Evolutionary conservation across 1,284 basidiomycete genomes (phyloP).

Genomic region (Sanghuangporus sanghuang): DNA sequence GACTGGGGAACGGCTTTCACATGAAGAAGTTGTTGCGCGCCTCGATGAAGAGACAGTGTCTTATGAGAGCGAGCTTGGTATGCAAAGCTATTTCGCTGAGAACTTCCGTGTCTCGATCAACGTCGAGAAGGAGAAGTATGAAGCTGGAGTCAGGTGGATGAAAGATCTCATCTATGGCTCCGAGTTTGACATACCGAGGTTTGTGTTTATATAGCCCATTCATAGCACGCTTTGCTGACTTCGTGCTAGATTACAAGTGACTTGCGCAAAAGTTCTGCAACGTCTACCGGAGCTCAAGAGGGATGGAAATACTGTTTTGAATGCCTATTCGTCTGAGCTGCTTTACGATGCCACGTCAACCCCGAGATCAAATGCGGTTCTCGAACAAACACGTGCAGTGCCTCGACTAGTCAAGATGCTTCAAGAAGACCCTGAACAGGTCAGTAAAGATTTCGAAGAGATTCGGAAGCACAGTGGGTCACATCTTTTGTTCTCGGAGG

Average conservation of each 20-base stretch:
- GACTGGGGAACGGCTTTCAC: constrained; percentile 65
- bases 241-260: constrained; percentile 69
- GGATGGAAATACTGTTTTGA: constrained; percentile 78
- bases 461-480: constrained; percentile 65
- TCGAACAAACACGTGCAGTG: constrained; percentile 76
- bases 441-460: constrained; percentile 70
- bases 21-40: constrained; percentile 89
- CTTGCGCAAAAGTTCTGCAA: constrained; percentile 86
- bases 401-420: constrained; percentile 73
- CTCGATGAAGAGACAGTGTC: constrained; percentile 91
- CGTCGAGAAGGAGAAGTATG: constrained; percentile 80
- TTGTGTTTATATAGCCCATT: constrained; percentile 20
- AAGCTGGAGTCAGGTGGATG: constrained; percentile 82
- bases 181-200: constrained; percentile 84
- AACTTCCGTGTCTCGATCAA: constrained; percentile 75
- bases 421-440: constrained; percentile 67
- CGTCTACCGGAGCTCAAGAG: constrained; percentile 92
- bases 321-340: constrained; percentile 66
- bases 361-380: constrained; percentile 64
- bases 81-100: constrained; percentile 69
- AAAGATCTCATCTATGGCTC: constrained; percentile 84
- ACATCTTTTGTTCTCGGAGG: background rate
- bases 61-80: constrained; percentile 77
- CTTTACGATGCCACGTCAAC: constrained; percentile 74
- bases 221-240: background rate